A percentile compares a stretch with the other conserved stretches of the same genome.
Conservation (phyloP, 2,329 filamentous ascomycete genomes). For the Trichoderma afroharzianum region DNA sequence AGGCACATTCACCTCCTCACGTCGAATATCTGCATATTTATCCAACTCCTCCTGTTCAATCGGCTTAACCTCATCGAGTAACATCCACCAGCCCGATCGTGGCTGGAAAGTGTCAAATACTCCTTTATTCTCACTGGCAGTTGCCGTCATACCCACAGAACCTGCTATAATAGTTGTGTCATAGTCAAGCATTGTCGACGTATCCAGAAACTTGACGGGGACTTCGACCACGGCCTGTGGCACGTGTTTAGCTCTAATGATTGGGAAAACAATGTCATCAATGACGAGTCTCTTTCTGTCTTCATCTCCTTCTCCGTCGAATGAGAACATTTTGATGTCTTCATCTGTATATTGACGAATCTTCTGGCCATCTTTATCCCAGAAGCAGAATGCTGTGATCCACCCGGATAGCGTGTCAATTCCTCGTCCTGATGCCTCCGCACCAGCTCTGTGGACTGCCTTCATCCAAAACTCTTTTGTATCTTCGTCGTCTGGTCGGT, state of each 20-base stretch:
- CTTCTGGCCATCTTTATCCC: conserved; percentile 4
- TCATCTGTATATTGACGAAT: background rate
- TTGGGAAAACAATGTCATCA: background rate
- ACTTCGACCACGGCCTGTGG: background rate
- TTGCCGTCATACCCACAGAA: background rate
- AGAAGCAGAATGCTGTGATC: conserved; percentile 21
- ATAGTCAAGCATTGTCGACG: background rate
- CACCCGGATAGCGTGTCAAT: conserved; percentile 16
- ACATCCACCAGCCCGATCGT: conserved; percentile 9
- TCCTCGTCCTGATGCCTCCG: conserved; percentile 4
- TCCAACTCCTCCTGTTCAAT: background rate
- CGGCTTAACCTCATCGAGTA: background rate
- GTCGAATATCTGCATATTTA: background rate
- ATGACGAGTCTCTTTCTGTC: background rate
- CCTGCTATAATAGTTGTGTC: background rate
- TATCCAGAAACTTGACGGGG: background rate
- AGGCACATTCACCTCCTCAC: background rate
- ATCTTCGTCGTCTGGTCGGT: conserved; percentile 14
- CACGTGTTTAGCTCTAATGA: background rate
- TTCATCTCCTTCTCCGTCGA: background rate
- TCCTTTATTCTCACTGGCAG: background rate
- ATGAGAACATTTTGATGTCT: background rate
- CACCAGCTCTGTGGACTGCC: conserved; percentile 18
- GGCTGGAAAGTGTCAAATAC: background rate
- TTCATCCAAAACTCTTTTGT: conserved; percentile 22